Base-by-base conservation (phyloP, 169 alveolate species). In the Cryptosporidium baileyi region DNA sequence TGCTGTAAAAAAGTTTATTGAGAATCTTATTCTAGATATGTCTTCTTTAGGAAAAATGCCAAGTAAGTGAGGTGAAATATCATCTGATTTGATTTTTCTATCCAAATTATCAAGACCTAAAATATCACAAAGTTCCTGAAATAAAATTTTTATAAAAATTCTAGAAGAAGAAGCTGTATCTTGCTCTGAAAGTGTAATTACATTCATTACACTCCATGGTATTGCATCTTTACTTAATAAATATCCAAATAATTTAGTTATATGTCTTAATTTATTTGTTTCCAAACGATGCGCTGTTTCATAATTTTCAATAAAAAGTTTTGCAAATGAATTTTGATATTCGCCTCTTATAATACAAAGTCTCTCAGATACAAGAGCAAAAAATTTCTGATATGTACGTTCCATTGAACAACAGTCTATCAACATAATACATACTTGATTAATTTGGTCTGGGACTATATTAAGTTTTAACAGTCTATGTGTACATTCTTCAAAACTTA, bases 401-500 rank as follows among this genome's bases (percentile, higher is more conserved):
- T 97, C 99, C 96, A 97, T 98, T 82, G 98, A 96, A 80, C 99
- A 97, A 82, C 99, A 96, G 89, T 98, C 99, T 30, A 97, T 91
- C 52, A 98, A 92, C 99, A 98, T 97, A 51, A 94, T 94, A 52
- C 98, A 96, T 45, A 97, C 95, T 89, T 98, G 99, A 41, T 85
- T 89, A 24, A 36, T 88, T 54, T 44, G 45, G 32, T 49, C 81
- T 8, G 61, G 74, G 47, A 94, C 89, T 3, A 98, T 94, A 90
- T 96, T 95, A 88, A 97, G 92, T 89, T 98, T 98, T 65, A 98
- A 89, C 47, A 98, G 90, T 91, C 98, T 98, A 93, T 97, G 99
- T 7, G 96, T 97, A 81, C 99, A 97, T 89, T 98, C 99, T 90
- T 98, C 99, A 88, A 91, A 97, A 88, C 97, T 98, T 38, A 97